Evolutionary conservation across 495 filamentous ascomycete species (phyloP), one percentile per base, ranked within the genome.

Genomic region (Aspergillus indologenus): DNA sequence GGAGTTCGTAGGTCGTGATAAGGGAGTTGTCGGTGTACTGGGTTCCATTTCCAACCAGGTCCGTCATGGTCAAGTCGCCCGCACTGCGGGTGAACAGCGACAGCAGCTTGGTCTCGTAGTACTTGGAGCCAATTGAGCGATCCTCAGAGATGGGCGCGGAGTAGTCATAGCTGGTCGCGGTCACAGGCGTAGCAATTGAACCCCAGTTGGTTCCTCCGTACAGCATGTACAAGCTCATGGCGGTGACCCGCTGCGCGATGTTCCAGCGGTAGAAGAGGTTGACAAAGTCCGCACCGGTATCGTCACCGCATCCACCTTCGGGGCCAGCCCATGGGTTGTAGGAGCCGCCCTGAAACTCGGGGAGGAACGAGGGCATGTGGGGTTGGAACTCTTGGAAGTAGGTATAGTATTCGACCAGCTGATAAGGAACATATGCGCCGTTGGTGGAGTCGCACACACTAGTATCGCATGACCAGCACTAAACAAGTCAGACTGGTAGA

Each of bases 261-360:
- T 82, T 78, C 65, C 83, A 79, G 0, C 82, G 71, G 59, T 86
- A 87, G 70, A 81, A 85, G 11, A 86, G 60, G 49, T 86, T 85
- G n/a, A 80, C 81, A 61, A 83, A 85, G 47, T 77, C 76, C 11
- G 80, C 63, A 59, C 69, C 58, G 54, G 77, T 76, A 44, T 76
- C 62, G 40, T 79, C 75, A 43, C 76, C 74, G 50, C 79, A 81
- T 15, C 71, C 76, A 20, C 81, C 83, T 58, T 81, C 71, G 0
- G 83, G 82, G 12, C 80, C 81, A 40, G 78, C 81, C 84, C 84
- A 87, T 14, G 83, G 83, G 64, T 84, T 84, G 59, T 83, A 86
- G 8, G 75, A 78, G n/a, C 84, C 84, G 21, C 84, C 84, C 63
- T 87, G 84, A 65, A 86, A 87, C 61, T 87, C 84, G 17, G 81